Base-by-base conservation (phyloP, 1,284 basidiomycete species). In the Sporisorium iseilematis-ciliati region DNA sequence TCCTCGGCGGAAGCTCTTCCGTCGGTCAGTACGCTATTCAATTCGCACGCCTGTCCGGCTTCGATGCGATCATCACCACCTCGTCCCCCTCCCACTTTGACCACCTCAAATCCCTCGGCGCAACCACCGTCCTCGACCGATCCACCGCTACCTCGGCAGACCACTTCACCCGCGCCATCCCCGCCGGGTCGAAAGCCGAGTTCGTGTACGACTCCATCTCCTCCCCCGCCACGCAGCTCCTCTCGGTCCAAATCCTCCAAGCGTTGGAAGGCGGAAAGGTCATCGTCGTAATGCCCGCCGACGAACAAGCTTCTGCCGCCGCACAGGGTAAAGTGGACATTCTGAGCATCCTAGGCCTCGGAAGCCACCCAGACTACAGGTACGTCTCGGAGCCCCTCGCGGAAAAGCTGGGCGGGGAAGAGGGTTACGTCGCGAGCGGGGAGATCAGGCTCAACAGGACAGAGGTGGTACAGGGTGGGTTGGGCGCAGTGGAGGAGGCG, bases 1-100 rank as follows among this genome's bases (percentile, higher is more conserved):
- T 82, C 35, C 59, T 82, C 10, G 80, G 80, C 33, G 80, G 80
- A n/a, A n/a, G n/a, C 26, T 69, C 67, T 4, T 63, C 57, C 2
- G 77, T 82, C 7, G 80, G 80, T 3, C 79, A 80, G 35, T 81
- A 82, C 68, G 77, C 60, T 0, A 79, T 82, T 46, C 80, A 80
- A 41, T 57, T 82, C n/a, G 74, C 77, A 10, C 57, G 67, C 23
- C 64, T 81, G 1, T 71, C 65, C 3, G 80, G 80, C 14, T 82
- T 80, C 38, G 63, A 63, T 6, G 46, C 57, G 20, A 79, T 82
- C 49, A 49, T 82, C 54, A 82, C 80, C 38, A 61, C 58, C 38
- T 67, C 77, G 18, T 65, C 59, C 45, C 33, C 67, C 2, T 49
- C 55, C 7, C 79, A 82, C 67, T 40, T 52, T 43, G 67, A 65